Evolutionary conservation across 768 basidiomycete species (phyloP).

Genomic region (Xerocomellus chrysenteron): DNA sequence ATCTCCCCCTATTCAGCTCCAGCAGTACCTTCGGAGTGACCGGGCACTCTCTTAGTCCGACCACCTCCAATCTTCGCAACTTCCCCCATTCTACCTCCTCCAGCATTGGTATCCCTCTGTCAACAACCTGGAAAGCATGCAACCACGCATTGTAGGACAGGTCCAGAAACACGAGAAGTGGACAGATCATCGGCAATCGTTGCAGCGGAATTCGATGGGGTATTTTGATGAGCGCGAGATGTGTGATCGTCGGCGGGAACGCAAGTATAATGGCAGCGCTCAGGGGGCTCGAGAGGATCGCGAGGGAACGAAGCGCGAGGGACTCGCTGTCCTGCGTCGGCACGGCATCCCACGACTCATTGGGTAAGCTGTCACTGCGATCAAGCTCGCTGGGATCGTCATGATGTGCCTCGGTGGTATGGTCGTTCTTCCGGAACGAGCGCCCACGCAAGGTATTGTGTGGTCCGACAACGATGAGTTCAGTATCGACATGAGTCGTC

Average conservation of each 20-base stretch:
- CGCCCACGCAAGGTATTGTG: constrained; percentile 43
- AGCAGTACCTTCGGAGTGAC: constrained; percentile 41
- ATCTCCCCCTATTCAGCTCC: constrained; percentile 58
- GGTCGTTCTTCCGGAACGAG: constrained; percentile 34
- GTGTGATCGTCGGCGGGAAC: constrained; percentile 65
- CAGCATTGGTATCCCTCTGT: constrained; percentile 33
- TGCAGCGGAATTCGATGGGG: constrained; percentile 49
- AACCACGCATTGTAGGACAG: constrained; percentile 66
- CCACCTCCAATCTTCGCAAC: constrained; percentile 50
- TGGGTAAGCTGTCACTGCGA: neutral
- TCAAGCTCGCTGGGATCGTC: neutral
- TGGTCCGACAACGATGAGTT: constrained; percentile 64
- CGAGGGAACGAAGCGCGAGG: constrained; percentile 43
- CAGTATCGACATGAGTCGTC: constrained; percentile 57
- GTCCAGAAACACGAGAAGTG: constrained; percentile 61
- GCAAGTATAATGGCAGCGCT: constrained; percentile 43
- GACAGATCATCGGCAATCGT: constrained; percentile 57
- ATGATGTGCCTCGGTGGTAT: neutral
- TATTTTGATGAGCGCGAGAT: constrained; percentile 56
- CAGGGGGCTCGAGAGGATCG: constrained; percentile 51
- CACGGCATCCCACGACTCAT: constrained; percentile 43
- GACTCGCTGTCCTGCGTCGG: constrained; percentile 31
- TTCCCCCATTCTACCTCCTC: constrained; percentile 58
- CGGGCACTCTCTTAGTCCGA: constrained; percentile 57
- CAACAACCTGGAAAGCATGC: neutral